A percentile compares a stretch with the other conserved stretches of the same genome.
phyloP scores from a whole-genome alignment of 176 grass and related monocot species.

The Oropetium thomaeum region DNA sequence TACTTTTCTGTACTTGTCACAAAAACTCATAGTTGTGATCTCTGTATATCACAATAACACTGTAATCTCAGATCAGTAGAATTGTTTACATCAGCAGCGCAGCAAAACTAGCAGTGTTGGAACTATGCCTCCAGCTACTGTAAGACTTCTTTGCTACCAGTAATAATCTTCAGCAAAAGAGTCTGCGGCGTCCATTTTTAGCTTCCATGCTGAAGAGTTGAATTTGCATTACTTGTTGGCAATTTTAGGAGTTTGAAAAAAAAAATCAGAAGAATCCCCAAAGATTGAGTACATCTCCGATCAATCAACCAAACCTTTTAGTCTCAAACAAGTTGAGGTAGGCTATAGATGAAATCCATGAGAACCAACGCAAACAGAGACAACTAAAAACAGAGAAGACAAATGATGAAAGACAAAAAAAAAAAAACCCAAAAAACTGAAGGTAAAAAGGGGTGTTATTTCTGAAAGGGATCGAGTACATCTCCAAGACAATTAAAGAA shows the following conservation, averaged over 20 bases:
- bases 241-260: not conserved
- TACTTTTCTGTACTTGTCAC: not conserved
- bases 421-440: no score
- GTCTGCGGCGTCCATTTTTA: not conserved
- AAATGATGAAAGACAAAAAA: no score
- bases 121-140: constrained; percentile 5
- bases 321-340: no score
- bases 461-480: no score
- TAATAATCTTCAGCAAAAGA: not conserved
- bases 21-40: not conserved
- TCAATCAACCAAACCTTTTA: no score
- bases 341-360: no score
- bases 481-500: not conserved
- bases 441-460: no score
- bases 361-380: no score
- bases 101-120: not conserved
- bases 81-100: not conserved
- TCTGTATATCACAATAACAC: not conserved
- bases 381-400: no score
- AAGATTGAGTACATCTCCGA: not conserved
- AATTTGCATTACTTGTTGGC: not conserved
- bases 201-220: not conserved
- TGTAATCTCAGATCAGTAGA: not conserved
- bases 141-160: not conserved
- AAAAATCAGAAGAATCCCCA: not conserved